Evolutionary conservation across 2,329 filamentous ascomycete genomes (phyloP).

Genomic region (Remersonia thermophila): DNA sequence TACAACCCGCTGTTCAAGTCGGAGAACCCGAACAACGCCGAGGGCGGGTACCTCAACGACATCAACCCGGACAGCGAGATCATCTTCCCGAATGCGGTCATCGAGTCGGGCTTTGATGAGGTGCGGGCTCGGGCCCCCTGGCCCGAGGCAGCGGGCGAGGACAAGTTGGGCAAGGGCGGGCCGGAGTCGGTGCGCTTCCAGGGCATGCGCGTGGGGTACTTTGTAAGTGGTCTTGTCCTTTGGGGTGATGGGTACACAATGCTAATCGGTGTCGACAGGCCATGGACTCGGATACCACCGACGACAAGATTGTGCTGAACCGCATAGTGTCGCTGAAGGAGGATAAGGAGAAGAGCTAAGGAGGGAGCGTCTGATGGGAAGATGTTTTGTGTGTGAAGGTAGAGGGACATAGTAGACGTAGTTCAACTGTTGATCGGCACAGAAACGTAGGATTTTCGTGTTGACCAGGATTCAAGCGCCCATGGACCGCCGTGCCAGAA

Average conservation of each 20-base stretch:
- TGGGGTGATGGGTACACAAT: not conserved
- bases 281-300: conserved; percentile 66
- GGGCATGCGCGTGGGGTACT: conserved; percentile 79
- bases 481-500: too few species aligned
- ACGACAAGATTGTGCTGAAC: conserved; percentile 76
- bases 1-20: conserved; percentile 80
- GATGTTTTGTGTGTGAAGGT: too few species aligned
- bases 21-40: conserved; percentile 64
- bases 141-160: conserved; percentile 67
- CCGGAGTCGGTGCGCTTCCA: conserved; percentile 79
- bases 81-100: conserved; percentile 63
- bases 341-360: conserved; percentile 53
- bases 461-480: too few species aligned
- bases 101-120: conserved; percentile 75
- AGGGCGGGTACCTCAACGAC: conserved; percentile 71
- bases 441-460: too few species aligned
- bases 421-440: too few species aligned
- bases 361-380: too few species aligned
- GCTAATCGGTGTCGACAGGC: conserved; percentile 28
- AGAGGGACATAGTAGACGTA: too few species aligned
- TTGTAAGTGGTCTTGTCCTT: conserved; percentile 33
- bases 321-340: conserved; percentile 87
- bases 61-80: conserved; percentile 76
- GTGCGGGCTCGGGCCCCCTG: conserved; percentile 62
- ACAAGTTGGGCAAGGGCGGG: conserved; percentile 43